Evolutionary conservation across 768 basidiomycete genomes (phyloP), one percentile per base, ranked within the genome.

Genomic region (Sarcodon sp.): DNA sequence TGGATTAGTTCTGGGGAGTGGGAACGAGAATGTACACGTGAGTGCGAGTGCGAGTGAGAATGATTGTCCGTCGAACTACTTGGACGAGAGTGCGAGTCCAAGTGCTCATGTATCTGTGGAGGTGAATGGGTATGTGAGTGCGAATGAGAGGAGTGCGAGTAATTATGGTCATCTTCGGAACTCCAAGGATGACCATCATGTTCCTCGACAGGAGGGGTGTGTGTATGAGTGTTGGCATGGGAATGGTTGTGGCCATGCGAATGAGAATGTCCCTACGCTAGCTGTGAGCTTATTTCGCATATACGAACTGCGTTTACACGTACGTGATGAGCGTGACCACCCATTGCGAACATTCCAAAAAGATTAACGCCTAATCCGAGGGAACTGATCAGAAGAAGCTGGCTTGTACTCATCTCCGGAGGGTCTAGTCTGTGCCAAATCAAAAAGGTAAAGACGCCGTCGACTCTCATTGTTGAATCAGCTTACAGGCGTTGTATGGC

Each of bases 331-430:
- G 86, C 83, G 61, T 93, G 90, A 3, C 91, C 92, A 4, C 96
- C 96, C 74, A 96, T 99, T 1, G 96, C 96, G 60, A 92, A 88
- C 91, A 99, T 96, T 35, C 96, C 96, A 56, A 97, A 98, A 15
- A 99, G 66, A 62, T 99, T 99, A 43, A 99, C 91, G 1, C 72
- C 90, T 8, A 99, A 69, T 7, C 96, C 96, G 27, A 97, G 63
- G 4, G 82, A 77, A 52, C 90, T 94, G 46, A 99, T 86, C 1
- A 96, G 70, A 36, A 99, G 64, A 0, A 99, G 72, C 58, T 97
- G 94, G 52, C 76, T 86, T 3, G 92, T 96, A 55, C 90, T 93
- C 91, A 99, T 99, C 57, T 97, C 92, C 1, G 96, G 96, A 16
- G 96, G 93, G 53, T 94, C 85, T 56, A 94, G 59, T 36, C 90